Base-by-base conservation (phyloP, 139 green algal species). In the Chlamydomonas sp. region DNA sequence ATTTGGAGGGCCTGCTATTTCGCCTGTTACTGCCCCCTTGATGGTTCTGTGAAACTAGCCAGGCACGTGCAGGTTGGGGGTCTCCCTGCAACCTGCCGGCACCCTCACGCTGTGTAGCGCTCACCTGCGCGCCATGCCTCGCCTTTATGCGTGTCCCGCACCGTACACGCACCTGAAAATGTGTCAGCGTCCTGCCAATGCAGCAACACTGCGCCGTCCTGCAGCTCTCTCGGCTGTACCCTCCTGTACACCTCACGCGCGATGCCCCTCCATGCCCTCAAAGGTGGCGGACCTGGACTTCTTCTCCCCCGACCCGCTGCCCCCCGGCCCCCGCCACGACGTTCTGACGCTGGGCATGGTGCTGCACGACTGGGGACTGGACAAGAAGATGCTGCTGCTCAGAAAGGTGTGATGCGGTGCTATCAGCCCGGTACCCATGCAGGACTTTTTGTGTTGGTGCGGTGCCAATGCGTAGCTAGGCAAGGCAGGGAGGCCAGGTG, bases 361-460 rank as follows among this genome's bases (percentile, higher is more conserved):
- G n/a, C 87, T 93, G 18, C 90, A 93, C 68, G 90, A 93, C 79
- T 93, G 90, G 90, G 87, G 90, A 5, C 57, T 90, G 1, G 79
- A 87, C 9, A 89, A 86, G 81, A 92, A 92, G 77, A 77, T 80
- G 81, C n/a, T 79, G 69, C 78, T 92, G 20, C 79, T 92, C 78
- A 61, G 71, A 76, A 92, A 92, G 85, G 89, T 89, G 17, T 1
- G 79, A 2, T 1, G 12, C 12, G 18, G 57, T 10, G 4, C 14
- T 5, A 63, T 79, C 16, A n/a, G 75, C 60, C 31, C 67, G 16
- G 14, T 16, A 49, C 14, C 67, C 67, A n/a, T 73, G 67, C 67
- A 16, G 14, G 14, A 73, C 14, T 73, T n/a, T 16, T 73, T n/a
- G 67, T 14, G 67, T n/a, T 73, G 67, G 16, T 14, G 15, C 15